Evolutionary conservation across 495 filamentous ascomycete genomes (phyloP), one percentile per base, ranked within the genome.

Genomic region (Penicillium silybi): DNA sequence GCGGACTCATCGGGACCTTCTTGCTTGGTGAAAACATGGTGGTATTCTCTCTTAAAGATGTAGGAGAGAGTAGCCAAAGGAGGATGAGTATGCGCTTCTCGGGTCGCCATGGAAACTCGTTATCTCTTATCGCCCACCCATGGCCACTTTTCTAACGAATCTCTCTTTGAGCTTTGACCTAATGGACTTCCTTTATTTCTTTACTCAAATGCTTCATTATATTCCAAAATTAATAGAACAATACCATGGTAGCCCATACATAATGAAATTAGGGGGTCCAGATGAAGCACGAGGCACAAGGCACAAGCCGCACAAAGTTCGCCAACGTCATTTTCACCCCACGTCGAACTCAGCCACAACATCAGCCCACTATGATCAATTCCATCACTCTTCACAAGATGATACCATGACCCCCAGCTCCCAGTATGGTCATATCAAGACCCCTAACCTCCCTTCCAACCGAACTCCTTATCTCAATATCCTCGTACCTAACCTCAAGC

Each of bases 31-130:
- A 64, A 16, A 58, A 42, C 56, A 67, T 58, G 39, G 32, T 52
- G 25, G 15, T 41, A 16, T 19, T 26, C 25, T 15, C 46, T 26
- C 42, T 45, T 11, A 3, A 35, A 11, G 9, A 16, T 39, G 10
- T 18, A 19, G n/a, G n/a, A 18, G 6, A 17, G 37, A 39, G 16
- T 38, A 19, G 16, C 13, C 5, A 3, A 19, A 39, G 13, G 6
- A 39, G 7, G 16, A 19, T 39, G 4, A 39, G n/a, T 6, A 16
- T 19, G 37, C n/a, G 6, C 4, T 3, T 10, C 16, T 34, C 8
- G 19, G 17, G 59, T 66, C 63, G 56, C 63, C 57, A 44, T 48
- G 61, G 64, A 50, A 61, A 64, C 61, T 56, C 40, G n/a, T 39
- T 39, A 39, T 39, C 37, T 53, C 32, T 51, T 43, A 47, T 41